Percentiles rank a stretch among this genome's conserved stretches.
Evolutionary conservation across 305 asterid genomes (phyloP).

Genomic region (Fraxinus xanthoxyloides): DNA sequence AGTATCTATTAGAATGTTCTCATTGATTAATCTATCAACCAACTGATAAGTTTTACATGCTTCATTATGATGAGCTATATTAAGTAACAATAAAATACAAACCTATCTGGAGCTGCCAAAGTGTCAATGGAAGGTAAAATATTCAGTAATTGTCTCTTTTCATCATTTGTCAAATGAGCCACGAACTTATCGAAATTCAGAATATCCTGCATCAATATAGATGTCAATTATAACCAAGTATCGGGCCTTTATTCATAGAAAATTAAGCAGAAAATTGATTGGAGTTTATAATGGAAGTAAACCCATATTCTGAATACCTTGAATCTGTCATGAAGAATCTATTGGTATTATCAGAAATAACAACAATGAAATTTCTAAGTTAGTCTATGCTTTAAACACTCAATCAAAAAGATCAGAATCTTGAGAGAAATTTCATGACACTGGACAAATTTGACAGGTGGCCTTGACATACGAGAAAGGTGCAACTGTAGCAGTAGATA

Average conservation of each 20-base stretch:
- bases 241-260: constrained; percentile 5
- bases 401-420: background rate
- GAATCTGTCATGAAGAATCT: background rate
- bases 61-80: constrained; percentile 10
- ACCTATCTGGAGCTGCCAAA: constrained; percentile 52
- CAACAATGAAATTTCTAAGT: background rate
- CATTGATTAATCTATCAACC: background rate
- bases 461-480: background rate
- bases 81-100: constrained; percentile 17
- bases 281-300: background rate
- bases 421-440: background rate
- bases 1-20: background rate
- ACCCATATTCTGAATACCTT: background rate
- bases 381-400: background rate
- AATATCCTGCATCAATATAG: constrained; percentile 52
- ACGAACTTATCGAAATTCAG: constrained; percentile 51
- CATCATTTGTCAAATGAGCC: constrained; percentile 54
- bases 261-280: background rate
- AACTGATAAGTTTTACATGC: constrained; percentile 14
- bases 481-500: background rate
- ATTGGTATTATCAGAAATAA: background rate
- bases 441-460: background rate
- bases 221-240: background rate
- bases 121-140: constrained; percentile 60
- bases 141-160: constrained; percentile 58